Evolutionary conservation across 2,329 filamentous ascomycete genomes (phyloP).

Genomic region (Aspergillus tubingensis): DNA sequence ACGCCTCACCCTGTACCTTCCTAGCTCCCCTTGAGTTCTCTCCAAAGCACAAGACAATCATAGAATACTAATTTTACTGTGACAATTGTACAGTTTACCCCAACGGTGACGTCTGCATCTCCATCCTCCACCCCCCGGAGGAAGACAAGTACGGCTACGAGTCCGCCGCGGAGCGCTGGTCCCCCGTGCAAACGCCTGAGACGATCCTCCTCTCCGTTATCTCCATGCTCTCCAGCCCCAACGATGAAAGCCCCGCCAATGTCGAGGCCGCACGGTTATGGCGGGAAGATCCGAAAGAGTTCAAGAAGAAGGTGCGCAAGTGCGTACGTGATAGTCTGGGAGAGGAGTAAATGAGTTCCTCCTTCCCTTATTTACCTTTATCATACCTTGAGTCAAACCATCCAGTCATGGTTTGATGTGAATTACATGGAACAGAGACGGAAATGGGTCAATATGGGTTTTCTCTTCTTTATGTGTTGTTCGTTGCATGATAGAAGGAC

Average conservation of each 20-base stretch:
- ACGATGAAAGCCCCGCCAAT: constrained; percentile 94
- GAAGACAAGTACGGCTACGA: constrained; percentile 96
- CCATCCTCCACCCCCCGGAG: constrained; percentile 91
- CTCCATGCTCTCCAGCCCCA: constrained; percentile 86
- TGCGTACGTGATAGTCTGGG: constrained; percentile 82
- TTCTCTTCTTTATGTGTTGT: background rate
- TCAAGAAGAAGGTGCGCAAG: constrained; percentile 73
- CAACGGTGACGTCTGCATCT: constrained; percentile 89
- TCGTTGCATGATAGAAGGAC: background rate
- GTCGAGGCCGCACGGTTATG: constrained; percentile 88
- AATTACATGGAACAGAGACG: too few relatives aligned
- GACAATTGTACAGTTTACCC: constrained; percentile 65
- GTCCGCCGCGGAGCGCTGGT: constrained; percentile 85
- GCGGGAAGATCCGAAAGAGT: constrained; percentile 77
- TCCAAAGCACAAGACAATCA: background rate
- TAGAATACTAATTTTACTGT: background rate
- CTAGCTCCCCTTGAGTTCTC: constrained; percentile 14
- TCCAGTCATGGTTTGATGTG: too few relatives aligned
- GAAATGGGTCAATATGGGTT: too few relatives aligned
- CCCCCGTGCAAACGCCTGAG: constrained; percentile 90
- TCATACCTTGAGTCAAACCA: background rate
- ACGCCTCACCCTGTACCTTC: constrained; percentile 32
- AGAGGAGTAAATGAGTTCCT: constrained; percentile 54
- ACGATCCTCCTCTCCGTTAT: constrained; percentile 92
- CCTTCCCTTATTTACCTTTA: background rate